Evolutionary conservation across 2,329 filamentous ascomycete species (phyloP), one percentile per base, ranked within the genome.

Genomic region (Fusarium anthophilum): DNA sequence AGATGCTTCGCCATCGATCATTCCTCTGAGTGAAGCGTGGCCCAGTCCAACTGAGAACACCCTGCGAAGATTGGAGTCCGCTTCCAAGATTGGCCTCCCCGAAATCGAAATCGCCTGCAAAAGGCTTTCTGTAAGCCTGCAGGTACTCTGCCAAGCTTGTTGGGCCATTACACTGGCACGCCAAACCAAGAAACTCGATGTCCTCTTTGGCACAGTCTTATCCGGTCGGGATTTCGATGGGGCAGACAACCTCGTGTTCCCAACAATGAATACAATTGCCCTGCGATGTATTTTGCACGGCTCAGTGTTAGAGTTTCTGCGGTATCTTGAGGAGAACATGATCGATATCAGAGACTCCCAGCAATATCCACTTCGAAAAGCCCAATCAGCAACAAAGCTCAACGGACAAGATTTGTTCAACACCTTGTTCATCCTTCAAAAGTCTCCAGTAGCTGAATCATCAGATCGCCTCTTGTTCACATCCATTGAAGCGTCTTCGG

Each of bases 201-300:
- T 97, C 8, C 87, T 91, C 0, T 98, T 96, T 78, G 96, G 96
- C 2, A 89, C 94, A 1, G 92, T 98, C 3, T 85, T 98, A 18
- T 95, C 94, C 0, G 95, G 96, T 22, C 89, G 96, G n/a, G 94
- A 96, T 64, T 91, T 90, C 15, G 91, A 93, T 51, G 87, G 89
- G 22, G 88, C 90, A 1, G 89, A 93, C 48, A 81, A 89, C 32
- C 82, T 96, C 18, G 86, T 95, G 79, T 98, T 98, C 77, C 96
- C 95, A 0, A 94, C 93, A 0, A 98, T 98, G 93, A 98, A 97
- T 78, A 98, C 95, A 0, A 91, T 98, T 0, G 89, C 92, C 0
- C 86, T 97, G 13, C 88, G 95, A 17, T 88, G 88, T 4, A 86
- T 95, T 6, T 80, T 98, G 6, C 93, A 96, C 76, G 94, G 94